Evolutionary conservation across 345 rosid species (phyloP).

Genomic region (Erodium maritimum): DNA sequence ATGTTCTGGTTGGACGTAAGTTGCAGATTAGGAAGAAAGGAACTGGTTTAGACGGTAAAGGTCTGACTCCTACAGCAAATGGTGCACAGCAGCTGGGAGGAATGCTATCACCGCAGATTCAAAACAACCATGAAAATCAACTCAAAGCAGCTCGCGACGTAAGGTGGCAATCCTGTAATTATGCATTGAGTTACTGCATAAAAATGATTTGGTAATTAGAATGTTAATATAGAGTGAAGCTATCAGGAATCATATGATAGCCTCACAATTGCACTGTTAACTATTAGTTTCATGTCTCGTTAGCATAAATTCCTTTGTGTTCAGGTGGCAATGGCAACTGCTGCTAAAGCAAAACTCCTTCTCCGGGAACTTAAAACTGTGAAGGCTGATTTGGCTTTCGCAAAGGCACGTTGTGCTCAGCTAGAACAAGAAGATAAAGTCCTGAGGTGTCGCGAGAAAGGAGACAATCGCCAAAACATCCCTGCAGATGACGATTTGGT

Average conservation of each 20-base stretch:
- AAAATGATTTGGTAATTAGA: no score
- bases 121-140: conserved; percentile 56
- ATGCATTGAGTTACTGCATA: conserved; percentile 18
- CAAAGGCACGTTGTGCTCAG: conserved; percentile 84
- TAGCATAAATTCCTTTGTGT: not conserved
- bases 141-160: conserved; percentile 97
- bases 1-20: conserved; percentile 61
- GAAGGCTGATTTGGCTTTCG: conserved; percentile 88
- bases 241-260: no score
- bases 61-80: conserved; percentile 16
- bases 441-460: conserved; percentile 53
- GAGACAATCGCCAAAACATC: conserved; percentile 19
- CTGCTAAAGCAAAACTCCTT: conserved; percentile 95
- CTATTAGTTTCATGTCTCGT: not conserved
- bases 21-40: conserved; percentile 69
- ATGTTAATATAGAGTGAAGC: no score
- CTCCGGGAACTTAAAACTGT: conserved; percentile 88
- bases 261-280: not conserved
- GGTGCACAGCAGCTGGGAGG: conserved; percentile 41
- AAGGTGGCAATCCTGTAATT: conserved; percentile 76
- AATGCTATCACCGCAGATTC: conserved; percentile 18
- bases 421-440: conserved; percentile 77
- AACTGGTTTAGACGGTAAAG: conserved; percentile 18
- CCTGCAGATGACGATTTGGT: conserved; percentile 87
- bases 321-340: conserved; percentile 99